A percentile compares a stretch with the other conserved stretches of the same genome.
Conservation (phyloP, 805 yeast genomes). For the Starmerella khaoyaiensis region DNA sequence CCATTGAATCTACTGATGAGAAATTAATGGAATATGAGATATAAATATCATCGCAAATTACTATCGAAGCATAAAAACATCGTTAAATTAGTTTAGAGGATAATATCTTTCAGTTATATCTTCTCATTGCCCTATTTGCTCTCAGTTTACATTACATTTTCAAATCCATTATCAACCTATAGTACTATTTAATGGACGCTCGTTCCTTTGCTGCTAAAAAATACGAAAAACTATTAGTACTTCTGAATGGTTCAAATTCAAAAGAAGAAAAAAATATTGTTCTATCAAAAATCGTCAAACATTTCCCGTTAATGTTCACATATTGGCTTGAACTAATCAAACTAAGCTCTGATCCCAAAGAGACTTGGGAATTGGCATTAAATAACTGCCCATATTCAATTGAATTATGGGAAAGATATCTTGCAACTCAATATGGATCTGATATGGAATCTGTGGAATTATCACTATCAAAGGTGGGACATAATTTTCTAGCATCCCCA, state of each 20-base stretch:
- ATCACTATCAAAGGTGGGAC: conserved; percentile 45
- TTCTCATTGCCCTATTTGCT: too few species aligned
- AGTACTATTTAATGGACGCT: too few species aligned
- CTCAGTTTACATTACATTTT: too few species aligned
- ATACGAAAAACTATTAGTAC: not conserved
- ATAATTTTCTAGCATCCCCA: conserved; percentile 60
- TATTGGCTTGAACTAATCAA: conserved; percentile 31
- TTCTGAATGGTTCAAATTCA: conserved; percentile 1
- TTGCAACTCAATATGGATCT: conserved; percentile 25
- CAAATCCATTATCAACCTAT: too few species aligned
- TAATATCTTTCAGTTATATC: too few species aligned
- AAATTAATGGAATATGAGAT: too few species aligned
- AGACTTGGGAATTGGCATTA: conserved; percentile 15
- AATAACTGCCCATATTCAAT: conserved; percentile 26
- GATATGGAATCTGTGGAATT: conserved; percentile 30
- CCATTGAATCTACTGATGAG: too few species aligned
- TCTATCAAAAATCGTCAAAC: conserved; percentile 22
- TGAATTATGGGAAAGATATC: conserved; percentile 27
- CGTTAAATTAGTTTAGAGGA: too few species aligned
- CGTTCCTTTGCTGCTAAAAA: not conserved
- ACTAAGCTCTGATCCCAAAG: conserved; percentile 14
- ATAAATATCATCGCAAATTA: too few species aligned
- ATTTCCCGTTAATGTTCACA: conserved; percentile 32
- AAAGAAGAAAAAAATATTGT: not conserved
- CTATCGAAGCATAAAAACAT: too few species aligned